These are phyloP conservation scores for Xylariaceae sp. DNA, from an alignment of 2,329 filamentous ascomycete genomes.

Conservation along the genomic window DNA sequence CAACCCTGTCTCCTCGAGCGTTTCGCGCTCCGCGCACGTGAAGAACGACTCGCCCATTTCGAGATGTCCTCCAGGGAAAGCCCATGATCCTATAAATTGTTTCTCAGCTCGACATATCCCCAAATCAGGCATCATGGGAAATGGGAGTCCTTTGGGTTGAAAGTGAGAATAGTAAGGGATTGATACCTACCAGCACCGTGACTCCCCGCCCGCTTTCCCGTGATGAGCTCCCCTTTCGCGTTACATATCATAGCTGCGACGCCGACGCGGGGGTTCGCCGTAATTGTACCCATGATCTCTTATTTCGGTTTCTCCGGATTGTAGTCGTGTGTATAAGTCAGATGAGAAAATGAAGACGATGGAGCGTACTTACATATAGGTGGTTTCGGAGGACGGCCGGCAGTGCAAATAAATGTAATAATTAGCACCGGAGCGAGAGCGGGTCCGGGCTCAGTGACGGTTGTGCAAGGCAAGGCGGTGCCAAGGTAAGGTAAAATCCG, in stretches of 20 bases:
- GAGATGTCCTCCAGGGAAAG: constrained; percentile 77
- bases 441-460: not conserved
- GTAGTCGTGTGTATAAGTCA: not conserved
- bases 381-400: constrained; percentile 1
- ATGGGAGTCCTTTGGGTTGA: too few species aligned
- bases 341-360: not conserved
- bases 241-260: constrained; percentile 56
- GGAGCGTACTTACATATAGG: not conserved
- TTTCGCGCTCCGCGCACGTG: constrained; percentile 70
- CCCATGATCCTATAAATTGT: constrained; percentile 61
- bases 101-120: too few species aligned
- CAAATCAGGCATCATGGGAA: too few species aligned
- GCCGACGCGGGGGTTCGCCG: constrained; percentile 52
- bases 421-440: not conserved
- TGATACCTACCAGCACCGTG: constrained; percentile 54
- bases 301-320: constrained; percentile 16
- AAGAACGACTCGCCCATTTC: constrained; percentile 71
- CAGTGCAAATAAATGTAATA: constrained; percentile 8
- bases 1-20: constrained; percentile 74
- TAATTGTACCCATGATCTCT: constrained; percentile 31
- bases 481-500: not conserved
- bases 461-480: not conserved
- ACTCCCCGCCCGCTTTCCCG: constrained; percentile 56
- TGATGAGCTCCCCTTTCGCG: constrained; percentile 51
- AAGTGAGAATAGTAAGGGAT: not conserved